Percentiles rank a stretch among this genome's conserved stretches.
phyloP scores from a whole-genome alignment of 106 monocot genomes.

The Acorus gramineus region DNA sequence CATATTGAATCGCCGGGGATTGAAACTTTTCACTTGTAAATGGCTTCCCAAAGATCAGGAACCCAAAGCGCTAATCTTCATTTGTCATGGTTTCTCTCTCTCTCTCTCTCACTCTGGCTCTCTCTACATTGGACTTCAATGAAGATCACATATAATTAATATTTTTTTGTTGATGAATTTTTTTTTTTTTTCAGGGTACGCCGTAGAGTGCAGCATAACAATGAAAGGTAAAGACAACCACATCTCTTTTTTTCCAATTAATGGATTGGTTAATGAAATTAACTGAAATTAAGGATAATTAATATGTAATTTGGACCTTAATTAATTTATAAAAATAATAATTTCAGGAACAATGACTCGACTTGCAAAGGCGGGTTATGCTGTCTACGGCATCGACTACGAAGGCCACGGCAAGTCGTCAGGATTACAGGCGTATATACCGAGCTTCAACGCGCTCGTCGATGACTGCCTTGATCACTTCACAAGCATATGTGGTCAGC shows the following conservation, averaged over 20 bases:
- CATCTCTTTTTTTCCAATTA: neutral
- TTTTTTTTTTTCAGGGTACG: conserved; percentile 20
- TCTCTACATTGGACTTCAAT: too few species aligned
- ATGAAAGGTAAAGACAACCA: conserved; percentile 18
- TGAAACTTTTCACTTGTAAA: too few species aligned
- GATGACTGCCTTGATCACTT: conserved; percentile 27
- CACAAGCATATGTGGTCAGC: conserved; percentile 19
- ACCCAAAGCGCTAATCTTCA: too few species aligned
- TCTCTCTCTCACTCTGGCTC: too few species aligned
- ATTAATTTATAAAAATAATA: neutral
- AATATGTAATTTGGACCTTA: neutral
- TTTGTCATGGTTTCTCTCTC: too few species aligned
- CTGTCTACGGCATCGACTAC: conserved; percentile 32
- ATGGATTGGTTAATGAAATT: too few species aligned
- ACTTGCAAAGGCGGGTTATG: conserved; percentile 32
- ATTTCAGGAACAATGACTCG: conserved; percentile 19
- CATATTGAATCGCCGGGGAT: too few species aligned
- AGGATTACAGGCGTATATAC: conserved; percentile 23
- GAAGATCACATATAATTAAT: too few species aligned
- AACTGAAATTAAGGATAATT: too few species aligned
- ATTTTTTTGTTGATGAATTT: too few species aligned
- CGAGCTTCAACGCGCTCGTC: conserved; percentile 26
- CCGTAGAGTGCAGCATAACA: conserved; percentile 36
- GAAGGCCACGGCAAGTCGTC: conserved; percentile 35
- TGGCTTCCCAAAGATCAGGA: too few species aligned